Conservation (phyloP, 129 eudicot genomes). For the Dittrichia graveolens region DNA sequence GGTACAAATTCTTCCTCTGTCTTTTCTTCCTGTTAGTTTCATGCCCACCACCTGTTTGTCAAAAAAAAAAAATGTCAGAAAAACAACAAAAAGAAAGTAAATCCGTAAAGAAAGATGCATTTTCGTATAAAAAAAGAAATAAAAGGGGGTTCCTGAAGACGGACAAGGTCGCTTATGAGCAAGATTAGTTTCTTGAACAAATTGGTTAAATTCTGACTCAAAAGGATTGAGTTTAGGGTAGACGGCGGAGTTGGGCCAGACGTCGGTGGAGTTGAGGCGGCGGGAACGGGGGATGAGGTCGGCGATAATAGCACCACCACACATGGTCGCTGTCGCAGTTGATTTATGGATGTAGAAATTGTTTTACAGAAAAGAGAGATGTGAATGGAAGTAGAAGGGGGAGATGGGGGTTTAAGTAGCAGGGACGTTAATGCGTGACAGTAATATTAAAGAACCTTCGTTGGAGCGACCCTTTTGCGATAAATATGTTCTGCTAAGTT, state of each 20-base stretch:
- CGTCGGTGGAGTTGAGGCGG: slow-evolving; percentile 47
- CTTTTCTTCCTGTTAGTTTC: slow-evolving; percentile 36
- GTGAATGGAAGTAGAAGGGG: background rate
- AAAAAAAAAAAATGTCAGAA: slow-evolving; percentile 18
- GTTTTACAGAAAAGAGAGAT: background rate
- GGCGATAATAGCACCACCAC: slow-evolving; percentile 84
- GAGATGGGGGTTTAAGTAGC: slow-evolving; percentile 25
- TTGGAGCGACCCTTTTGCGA: background rate
- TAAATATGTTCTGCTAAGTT: too few species aligned
- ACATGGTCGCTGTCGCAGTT: slow-evolving; percentile 40
- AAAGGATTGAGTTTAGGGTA: slow-evolving; percentile 24
- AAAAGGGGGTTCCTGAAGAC: slow-evolving; percentile 37
- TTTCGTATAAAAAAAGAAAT: background rate
- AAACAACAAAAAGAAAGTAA: background rate
- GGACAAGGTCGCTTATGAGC: slow-evolving; percentile 42
- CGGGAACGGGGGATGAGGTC: slow-evolving; percentile 52
- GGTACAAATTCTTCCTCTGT: slow-evolving; percentile 76
- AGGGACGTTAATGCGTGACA: background rate
- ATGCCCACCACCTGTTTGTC: slow-evolving; percentile 47
- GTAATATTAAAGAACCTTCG: background rate
- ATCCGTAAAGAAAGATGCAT: background rate
- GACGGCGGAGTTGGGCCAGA: slow-evolving; percentile 53
- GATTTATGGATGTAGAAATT: background rate
- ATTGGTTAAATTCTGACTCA: slow-evolving; percentile 30
- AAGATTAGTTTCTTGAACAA: slow-evolving; percentile 7